Base-by-base conservation (phyloP, 2,329 filamentous ascomycete genomes). In the Epichloe typhina region DNA sequence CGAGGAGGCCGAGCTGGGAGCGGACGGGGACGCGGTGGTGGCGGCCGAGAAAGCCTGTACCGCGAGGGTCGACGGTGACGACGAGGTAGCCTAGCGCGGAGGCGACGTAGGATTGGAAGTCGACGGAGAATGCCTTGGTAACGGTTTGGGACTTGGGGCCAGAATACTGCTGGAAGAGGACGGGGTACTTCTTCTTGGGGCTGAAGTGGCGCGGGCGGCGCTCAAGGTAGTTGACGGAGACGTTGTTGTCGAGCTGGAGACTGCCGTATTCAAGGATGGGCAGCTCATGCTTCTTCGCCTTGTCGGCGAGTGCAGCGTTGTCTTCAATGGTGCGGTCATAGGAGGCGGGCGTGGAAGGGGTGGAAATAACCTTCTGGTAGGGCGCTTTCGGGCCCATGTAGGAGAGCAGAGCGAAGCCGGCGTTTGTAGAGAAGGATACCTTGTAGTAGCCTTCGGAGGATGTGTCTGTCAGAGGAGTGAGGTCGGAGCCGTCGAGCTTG, bases 111-210 rank as follows among this genome's bases (percentile, higher is more conserved):
- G 88, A 79, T 63, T 97, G 88, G 64, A 95, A 98, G 64, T 96
- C 86, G 53, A 98, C 81, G 9, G 66, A 68, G 69, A 96, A 98
- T 51, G 69, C 77, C 64, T 91, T 90, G 59, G 79, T 75, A 2
- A 98, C 93, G 7, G 79, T 79, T 64, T 98, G 94, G 17, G 89
- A 96, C n/a, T 86, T 88, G 0, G 93, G 93, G 0, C 93, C 93
- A 23, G 88, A 91, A 71, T 98, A 98, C 53, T 96, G 83, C 61
- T 87, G 84, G 74, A 98, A 98, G 4, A 98, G 77, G 1, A 98
- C 89, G 0, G 93, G 93, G 59, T 98, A 97, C 62, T 86, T 82
- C 68, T 86, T 90, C 59, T 81, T 82, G 17, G 80, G 73, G 64
- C 89, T 79, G 63, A 97, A 98, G 66, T 95, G 85, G 1, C 90